Evolutionary conservation across 2,329 filamentous ascomycete genomes (phyloP), one percentile per base, ranked within the genome.

Genomic region (Plectosphaerella plurivora): DNA sequence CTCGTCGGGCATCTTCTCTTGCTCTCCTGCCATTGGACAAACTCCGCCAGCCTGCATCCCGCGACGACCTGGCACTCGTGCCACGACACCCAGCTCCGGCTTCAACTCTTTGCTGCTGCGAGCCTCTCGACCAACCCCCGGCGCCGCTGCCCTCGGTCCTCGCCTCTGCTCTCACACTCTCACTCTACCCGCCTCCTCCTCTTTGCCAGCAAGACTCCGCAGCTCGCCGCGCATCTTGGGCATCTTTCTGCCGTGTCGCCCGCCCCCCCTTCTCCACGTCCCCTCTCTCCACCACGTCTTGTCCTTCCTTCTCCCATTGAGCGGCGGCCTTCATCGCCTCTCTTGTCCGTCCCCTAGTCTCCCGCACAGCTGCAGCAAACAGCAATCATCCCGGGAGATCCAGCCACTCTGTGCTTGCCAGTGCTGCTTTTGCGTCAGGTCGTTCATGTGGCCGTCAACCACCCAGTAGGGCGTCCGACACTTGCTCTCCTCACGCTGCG

Each of bases 41-140:
- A 44, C 53, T 28, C 45, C 47, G 51, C 50, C 33, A 52, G 51
- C 56, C 55, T 58, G 57, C 57, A 58, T 56, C 52, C 50, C 16
- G 61, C 59, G 64, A 59, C 57, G 57, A 56, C 63, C 63, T 63
- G 62, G 68, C 68, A 71, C 68, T 70, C 68, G 68, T 70, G 68
- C 68, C 68, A 71, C 68, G 68, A 70, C 68, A 70, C 59, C 61
- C 55, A 58, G 59, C 62, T 62, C 28, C 62, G 62, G 60, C 61
- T 59, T 65, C 59, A 67, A 67, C 64, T 61, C 65, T 63, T 63
- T 28, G 45, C 28, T 22, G 22, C 45, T 47, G 45, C 45, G 45
- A 47, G 24, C 45, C 45, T 33, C 45, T 16, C 28, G 28, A 47
- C 45, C 45, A 47, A 28, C 45, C 45, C 22, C 24, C 20, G n/a